phyloP scores from a whole-genome alignment of 1,284 basidiomycete genomes.

The Leccinum fuscescens region DNA sequence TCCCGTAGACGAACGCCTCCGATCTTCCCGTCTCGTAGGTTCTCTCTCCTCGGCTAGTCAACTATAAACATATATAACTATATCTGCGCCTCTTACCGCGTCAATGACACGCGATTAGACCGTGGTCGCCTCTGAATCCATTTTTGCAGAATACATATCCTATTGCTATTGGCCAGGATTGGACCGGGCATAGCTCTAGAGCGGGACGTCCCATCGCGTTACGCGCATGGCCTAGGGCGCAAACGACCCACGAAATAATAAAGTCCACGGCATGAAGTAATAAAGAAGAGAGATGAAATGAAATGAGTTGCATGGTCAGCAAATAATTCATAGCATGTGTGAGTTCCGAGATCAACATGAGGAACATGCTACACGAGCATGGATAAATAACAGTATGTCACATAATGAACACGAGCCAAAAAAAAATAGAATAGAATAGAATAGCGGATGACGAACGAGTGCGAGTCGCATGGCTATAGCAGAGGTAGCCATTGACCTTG shows the following conservation, averaged over 20 bases:
- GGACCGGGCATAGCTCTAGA: not conserved
- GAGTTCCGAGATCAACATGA: not conserved
- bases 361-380: not conserved
- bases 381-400: slow-evolving; percentile 12
- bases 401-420: not conserved
- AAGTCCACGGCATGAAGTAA: slow-evolving; percentile 5
- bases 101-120: not conserved
- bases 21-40: not conserved
- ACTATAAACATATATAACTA: not conserved
- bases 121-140: not conserved
- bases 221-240: not conserved
- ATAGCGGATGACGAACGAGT: not conserved
- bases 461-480: slow-evolving; percentile 40
- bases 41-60: not conserved
- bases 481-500: slow-evolving; percentile 79
- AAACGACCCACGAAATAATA: not conserved
- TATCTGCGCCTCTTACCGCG: not conserved
- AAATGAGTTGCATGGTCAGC: not conserved
- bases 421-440: not conserved
- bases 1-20: not conserved
- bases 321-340: slow-evolving; percentile 4
- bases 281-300: not conserved
- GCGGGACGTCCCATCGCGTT: not conserved
- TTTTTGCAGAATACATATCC: not conserved
- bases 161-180: not conserved